Conservation (phyloP, 768 basidiomycete genomes). For the Hysterangium stoloniferum region DNA sequence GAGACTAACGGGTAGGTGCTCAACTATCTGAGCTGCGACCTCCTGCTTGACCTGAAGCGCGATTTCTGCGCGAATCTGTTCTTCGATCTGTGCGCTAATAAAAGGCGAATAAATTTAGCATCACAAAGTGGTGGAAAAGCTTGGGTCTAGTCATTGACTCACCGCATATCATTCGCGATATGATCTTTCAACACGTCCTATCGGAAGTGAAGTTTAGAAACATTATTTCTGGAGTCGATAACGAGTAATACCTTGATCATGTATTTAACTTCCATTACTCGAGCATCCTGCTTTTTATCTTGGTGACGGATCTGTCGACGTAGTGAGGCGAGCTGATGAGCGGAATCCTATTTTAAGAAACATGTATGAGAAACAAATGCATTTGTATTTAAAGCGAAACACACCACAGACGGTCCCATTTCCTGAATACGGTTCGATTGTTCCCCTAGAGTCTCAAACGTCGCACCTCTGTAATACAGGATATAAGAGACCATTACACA, state of each 20-base stretch:
- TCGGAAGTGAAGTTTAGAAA: not conserved
- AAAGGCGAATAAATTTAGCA: slow-evolving; percentile 9
- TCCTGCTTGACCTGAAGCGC: slow-evolving; percentile 35
- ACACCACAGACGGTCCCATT: slow-evolving; percentile 25
- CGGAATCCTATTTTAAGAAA: slow-evolving; percentile 14
- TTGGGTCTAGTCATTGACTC: no score
- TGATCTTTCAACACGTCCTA: slow-evolving; percentile 20
- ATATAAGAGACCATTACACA: not conserved
- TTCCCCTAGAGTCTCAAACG: slow-evolving; percentile 25
- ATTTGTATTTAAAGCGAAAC: slow-evolving; percentile 9
- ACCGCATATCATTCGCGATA: slow-evolving; percentile 27
- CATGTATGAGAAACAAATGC: not conserved
- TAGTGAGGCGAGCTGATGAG: slow-evolving; percentile 18
- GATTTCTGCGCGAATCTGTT: slow-evolving; percentile 35
- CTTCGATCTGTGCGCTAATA: slow-evolving; percentile 30
- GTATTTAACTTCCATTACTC: slow-evolving; percentile 23
- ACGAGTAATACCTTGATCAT: slow-evolving; percentile 16
- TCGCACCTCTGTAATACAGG: slow-evolving; percentile 21
- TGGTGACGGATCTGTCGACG: slow-evolving; percentile 17
- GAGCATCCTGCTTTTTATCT: slow-evolving; percentile 17
- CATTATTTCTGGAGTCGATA: not conserved
- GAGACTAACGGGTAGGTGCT: slow-evolving; percentile 42
- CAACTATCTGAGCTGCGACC: slow-evolving; percentile 40
- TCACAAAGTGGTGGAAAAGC: not conserved
- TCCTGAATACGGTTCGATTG: slow-evolving; percentile 23